phyloP scores from a whole-genome alignment of 306 rosid genomes.

The Corylus avellana region DNA sequence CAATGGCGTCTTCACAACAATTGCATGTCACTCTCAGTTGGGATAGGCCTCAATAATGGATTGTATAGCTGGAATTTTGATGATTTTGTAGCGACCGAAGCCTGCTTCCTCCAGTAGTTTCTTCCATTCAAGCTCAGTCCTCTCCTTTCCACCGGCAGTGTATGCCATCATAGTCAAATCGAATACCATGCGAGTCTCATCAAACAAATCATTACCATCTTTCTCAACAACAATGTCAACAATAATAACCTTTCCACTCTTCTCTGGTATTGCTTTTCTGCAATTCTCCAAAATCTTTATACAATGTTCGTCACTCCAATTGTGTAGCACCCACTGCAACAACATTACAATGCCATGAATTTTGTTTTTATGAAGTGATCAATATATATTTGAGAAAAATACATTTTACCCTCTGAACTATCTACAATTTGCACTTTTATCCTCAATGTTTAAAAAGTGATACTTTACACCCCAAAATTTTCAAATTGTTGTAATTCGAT shows the following conservation, averaged over 20 bases:
- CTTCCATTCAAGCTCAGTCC: slow-evolving; percentile 69
- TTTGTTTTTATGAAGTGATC: too few relatives aligned
- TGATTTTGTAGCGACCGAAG: slow-evolving; percentile 49
- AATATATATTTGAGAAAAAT: too few relatives aligned
- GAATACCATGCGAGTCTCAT: slow-evolving; percentile 39
- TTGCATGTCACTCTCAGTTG: neutral
- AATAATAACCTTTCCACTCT: slow-evolving; percentile 16
- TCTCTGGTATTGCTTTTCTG: neutral
- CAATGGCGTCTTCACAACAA: too few relatives aligned
- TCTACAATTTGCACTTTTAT: too few relatives aligned
- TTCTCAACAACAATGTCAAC: slow-evolving; percentile 28
- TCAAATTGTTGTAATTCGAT: too few relatives aligned
- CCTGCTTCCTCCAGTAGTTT: slow-evolving; percentile 51
- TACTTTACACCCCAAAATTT: too few relatives aligned
- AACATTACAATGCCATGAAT: neutral
- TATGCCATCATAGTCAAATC: slow-evolving; percentile 55
- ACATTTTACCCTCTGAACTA: too few relatives aligned
- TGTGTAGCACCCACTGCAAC: slow-evolving; percentile 12
- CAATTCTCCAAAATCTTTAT: neutral
- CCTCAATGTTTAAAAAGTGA: too few relatives aligned
- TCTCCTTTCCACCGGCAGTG: slow-evolving; percentile 35
- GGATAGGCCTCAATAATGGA: slow-evolving; percentile 42
- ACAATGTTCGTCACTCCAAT: slow-evolving; percentile 22
- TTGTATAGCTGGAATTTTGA: slow-evolving; percentile 50
- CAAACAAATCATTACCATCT: slow-evolving; percentile 43